Percentiles rank a stretch among this genome's conserved stretches.
Conservation (phyloP, 1,284 basidiomycete genomes). For the Rhodotorula sp. region DNA sequence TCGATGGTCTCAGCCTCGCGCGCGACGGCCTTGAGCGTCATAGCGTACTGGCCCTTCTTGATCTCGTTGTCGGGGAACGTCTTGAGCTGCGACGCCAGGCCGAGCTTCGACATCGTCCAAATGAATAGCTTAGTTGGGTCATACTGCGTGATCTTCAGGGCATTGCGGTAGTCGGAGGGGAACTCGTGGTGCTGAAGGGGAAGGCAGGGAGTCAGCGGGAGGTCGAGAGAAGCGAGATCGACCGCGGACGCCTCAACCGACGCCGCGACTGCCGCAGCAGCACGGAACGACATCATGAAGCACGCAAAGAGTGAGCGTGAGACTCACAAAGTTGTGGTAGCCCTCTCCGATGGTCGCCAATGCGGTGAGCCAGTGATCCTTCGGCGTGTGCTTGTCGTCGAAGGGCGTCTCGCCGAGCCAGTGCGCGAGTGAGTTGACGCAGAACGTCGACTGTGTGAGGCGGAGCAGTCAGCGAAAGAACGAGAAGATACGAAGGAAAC, state of each 20-base stretch:
- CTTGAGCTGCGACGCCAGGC: slow-evolving; percentile 82
- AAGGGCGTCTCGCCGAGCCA: slow-evolving; percentile 90
- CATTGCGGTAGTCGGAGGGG: slow-evolving; percentile 75
- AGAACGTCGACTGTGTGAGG: slow-evolving; percentile 75
- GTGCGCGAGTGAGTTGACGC: slow-evolving; percentile 91
- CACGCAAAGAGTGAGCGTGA: background rate
- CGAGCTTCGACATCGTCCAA: slow-evolving; percentile 61
- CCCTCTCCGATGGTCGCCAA: slow-evolving; percentile 86
- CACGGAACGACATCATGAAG: too few species aligned
- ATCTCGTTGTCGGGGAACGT: slow-evolving; percentile 93
- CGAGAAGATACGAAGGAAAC: background rate
- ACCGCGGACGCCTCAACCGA: slow-evolving; percentile 58
- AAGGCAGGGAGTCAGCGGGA: slow-evolving; percentile 43
- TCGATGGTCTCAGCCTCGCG: slow-evolving; percentile 65
- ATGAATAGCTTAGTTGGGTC: slow-evolving; percentile 82
- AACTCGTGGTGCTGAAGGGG: slow-evolving; percentile 44
- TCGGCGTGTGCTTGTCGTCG: slow-evolving; percentile 84
- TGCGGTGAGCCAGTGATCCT: slow-evolving; percentile 65
- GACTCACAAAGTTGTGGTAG: slow-evolving; percentile 77
- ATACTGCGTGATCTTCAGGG: slow-evolving; percentile 59
- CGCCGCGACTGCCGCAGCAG: too few species aligned
- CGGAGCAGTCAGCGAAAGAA: background rate
- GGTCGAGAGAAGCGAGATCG: background rate
- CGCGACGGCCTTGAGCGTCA: slow-evolving; percentile 81
- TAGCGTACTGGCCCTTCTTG: slow-evolving; percentile 83